Evolutionary conservation across 2,329 filamentous ascomycete species (phyloP).

Genomic region (Trichoderma sp.): DNA sequence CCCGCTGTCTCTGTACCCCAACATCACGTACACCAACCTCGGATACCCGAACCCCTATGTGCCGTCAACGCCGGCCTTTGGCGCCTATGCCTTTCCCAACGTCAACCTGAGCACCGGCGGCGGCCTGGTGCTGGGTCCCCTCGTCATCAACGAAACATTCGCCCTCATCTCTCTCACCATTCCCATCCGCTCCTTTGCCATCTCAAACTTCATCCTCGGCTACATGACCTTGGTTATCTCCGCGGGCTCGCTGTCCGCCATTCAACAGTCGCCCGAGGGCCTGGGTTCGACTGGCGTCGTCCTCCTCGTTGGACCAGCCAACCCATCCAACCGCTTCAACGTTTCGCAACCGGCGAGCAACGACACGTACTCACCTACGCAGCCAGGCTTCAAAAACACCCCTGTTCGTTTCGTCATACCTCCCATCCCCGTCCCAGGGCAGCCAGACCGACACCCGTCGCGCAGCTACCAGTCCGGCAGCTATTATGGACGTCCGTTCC

Average conservation of each 20-base stretch:
- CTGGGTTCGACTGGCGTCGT: conserved; percentile 70
- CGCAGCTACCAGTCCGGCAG: conserved; percentile 42
- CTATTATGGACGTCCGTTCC: conserved; percentile 56
- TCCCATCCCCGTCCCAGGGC: conserved; percentile 46
- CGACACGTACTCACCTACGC: conserved; percentile 46
- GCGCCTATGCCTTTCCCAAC: conserved; percentile 54
- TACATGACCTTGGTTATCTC: conserved; percentile 83
- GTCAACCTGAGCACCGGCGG: conserved; percentile 53
- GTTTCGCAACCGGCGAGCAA: conserved; percentile 50
- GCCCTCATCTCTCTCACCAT: conserved; percentile 80
- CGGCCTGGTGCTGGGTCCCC: conserved; percentile 75
- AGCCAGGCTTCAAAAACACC: conserved; percentile 45
- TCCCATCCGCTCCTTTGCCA: conserved; percentile 68
- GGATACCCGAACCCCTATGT: conserved; percentile 45
- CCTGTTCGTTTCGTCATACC: conserved; percentile 64
- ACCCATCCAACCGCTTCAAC: conserved; percentile 66
- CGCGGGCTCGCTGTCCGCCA: conserved; percentile 62
- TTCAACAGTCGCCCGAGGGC: conserved; percentile 67
- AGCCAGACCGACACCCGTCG: conserved; percentile 51
- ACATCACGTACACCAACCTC: conserved; percentile 66
- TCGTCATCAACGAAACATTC: conserved; percentile 70
- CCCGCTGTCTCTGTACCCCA: conserved; percentile 73
- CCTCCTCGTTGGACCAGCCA: conserved; percentile 69
- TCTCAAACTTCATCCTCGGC: conserved; percentile 66
- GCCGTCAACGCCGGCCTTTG: conserved; percentile 46